Conservation (phyloP, 2,329 filamentous ascomycete species). For the Ampelomyces quisqualis region DNA sequence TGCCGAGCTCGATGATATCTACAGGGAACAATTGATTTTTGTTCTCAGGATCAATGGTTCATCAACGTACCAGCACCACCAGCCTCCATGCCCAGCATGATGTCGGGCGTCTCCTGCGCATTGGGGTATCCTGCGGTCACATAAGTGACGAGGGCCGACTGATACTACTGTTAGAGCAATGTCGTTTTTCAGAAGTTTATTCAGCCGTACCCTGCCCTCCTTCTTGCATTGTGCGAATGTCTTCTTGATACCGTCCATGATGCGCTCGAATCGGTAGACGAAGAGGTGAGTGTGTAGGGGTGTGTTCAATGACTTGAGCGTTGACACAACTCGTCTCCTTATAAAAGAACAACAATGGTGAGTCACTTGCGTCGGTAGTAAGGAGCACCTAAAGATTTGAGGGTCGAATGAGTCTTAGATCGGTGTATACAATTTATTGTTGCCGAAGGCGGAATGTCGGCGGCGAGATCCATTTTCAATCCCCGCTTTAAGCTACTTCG, state of each 20-base stretch:
- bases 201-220: constrained; percentile 46
- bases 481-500: constrained; percentile 4
- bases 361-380: constrained; percentile 15
- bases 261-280: constrained; percentile 9
- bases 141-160: constrained; percentile 90
- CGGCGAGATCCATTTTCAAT: constrained; percentile 11
- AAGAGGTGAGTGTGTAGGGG: not conserved
- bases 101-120: constrained; percentile 75
- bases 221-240: constrained; percentile 55
- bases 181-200: not conserved
- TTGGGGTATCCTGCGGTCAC: constrained; percentile 92
- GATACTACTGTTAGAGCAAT: constrained; percentile 20
- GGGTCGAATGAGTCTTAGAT: constrained; percentile 20
- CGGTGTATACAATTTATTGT: constrained; percentile 21
- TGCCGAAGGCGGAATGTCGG: constrained; percentile 22
- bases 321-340: constrained; percentile 6
- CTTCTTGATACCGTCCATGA: constrained; percentile 52
- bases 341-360: constrained; percentile 9
- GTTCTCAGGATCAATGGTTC: not conserved
- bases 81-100: constrained; percentile 85
- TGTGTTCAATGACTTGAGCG: constrained; percentile 1
- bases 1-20: constrained; percentile 94
- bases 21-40: constrained; percentile 19
- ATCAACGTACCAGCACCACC: constrained; percentile 74
- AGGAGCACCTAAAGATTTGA: constrained; percentile 8